Base-by-base conservation (phyloP, 129 eudicot species). In the Artemisia argyi region DNA sequence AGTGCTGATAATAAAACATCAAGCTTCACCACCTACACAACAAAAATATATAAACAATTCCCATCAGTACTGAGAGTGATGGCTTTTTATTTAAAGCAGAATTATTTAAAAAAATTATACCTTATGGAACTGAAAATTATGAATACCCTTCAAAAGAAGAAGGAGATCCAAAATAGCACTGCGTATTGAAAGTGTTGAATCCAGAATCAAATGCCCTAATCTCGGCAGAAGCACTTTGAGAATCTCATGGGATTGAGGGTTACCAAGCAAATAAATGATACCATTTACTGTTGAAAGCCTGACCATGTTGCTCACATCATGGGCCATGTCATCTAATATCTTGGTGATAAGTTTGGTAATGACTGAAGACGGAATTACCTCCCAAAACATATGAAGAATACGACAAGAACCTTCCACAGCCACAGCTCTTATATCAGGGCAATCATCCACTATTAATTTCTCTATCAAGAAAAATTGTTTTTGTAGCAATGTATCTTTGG, bases 381-480 rank as follows among this genome's bases (percentile, higher is more conserved):
- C 99, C 99, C 97, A 95, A 50, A 95, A 95, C 84, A 90, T 65
- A 81, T 85, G 84, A 73, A 95, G 97, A 73, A 85, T 76, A 66
- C 99, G 96, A 80, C 97, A 90, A 76, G 82, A 73, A 65, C 99
- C 99, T 88, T 95, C 99, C 3, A 90, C 97, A n/a, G 99, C 97
- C 54, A 90, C 89, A 66, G 80, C 89, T 81, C 99, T 83, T 68
- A 88, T 87, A 56, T 88, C 96, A 2, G 97, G 96, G 64, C 97
- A 95, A 50, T 86, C 97, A 81, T 95, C 99, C 81, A 79, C 77
- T 11, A 90, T 85, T 69, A 90, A 69, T 73, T 83, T 95, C 78
- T 88, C 97, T 62, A 95, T 51, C 46, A 95, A 84, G 80, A 88
- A 95, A 68, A 86, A 84, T 56, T 95, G 97, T 61, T 82, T 95